These are phyloP conservation scores for Dactylorhiza incarnata DNA, from an alignment of 106 monocot genomes.

Conservation along the genomic window DNA sequence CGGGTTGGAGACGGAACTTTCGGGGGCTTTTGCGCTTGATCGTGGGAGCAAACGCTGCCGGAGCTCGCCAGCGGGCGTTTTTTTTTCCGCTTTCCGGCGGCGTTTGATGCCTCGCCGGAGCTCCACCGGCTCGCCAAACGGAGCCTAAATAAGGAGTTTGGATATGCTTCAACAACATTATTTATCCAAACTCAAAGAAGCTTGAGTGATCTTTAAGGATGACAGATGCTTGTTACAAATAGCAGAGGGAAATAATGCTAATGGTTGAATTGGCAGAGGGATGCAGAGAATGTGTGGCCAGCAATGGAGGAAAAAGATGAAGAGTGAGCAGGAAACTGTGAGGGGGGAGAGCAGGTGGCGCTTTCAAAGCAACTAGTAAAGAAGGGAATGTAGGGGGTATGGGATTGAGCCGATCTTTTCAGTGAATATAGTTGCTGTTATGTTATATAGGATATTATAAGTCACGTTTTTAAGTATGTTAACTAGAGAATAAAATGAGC, in stretches of 20 bases:
- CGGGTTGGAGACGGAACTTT: no score
- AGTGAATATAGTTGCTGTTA: no score
- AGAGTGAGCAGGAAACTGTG: not conserved
- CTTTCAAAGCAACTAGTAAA: not conserved
- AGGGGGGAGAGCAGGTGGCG: not conserved
- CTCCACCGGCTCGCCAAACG: no score
- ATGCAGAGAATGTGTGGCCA: not conserved
- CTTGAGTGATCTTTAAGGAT: not conserved
- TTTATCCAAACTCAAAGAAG: not conserved
- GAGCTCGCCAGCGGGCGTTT: no score
- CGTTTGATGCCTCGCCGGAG: no score
- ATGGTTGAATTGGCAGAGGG: not conserved
- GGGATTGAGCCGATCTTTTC: not conserved
- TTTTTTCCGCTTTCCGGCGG: no score
- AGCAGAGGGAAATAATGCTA: not conserved
- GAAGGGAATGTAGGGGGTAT: not conserved
- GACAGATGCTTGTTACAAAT: not conserved
- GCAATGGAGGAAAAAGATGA: not conserved
- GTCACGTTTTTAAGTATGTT: no score
- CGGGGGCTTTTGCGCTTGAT: no score
- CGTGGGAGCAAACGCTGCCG: no score
- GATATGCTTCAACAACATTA: not conserved
- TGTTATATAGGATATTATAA: no score
- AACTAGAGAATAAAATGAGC: no score
- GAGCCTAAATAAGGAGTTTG: not conserved